Evolutionary conservation across 306 rosid genomes (phyloP).

Genomic region (Ormosia emarginata): DNA sequence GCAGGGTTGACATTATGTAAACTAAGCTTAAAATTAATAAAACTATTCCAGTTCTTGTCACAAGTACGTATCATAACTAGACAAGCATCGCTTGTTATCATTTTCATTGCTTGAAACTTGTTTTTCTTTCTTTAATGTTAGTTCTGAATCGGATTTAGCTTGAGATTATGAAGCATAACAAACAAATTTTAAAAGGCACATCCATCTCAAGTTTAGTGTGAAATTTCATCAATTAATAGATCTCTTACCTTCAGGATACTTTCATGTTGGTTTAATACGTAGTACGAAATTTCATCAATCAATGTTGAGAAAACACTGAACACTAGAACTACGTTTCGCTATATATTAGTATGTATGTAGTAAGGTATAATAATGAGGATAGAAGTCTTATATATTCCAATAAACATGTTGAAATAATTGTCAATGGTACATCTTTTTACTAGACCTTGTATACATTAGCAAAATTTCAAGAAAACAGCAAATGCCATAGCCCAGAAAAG

Average conservation of each 20-base stretch:
- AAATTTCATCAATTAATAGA: not conserved
- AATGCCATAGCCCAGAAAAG: not conserved
- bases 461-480: not conserved
- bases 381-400: not conserved
- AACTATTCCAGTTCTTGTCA: not conserved
- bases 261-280: not conserved
- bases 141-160: conserved; percentile 10
- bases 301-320: not conserved
- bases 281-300: not conserved
- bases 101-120: not conserved
- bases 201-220: conserved; percentile 13
- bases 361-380: not conserved
- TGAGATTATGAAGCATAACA: not conserved
- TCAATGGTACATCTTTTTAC: not conserved
- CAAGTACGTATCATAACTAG: not conserved
- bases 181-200: not conserved
- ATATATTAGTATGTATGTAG: not conserved
- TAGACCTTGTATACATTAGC: not conserved
- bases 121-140: not conserved
- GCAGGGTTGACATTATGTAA: no score
- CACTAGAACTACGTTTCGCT: not conserved
- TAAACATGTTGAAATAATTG: not conserved
- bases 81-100: not conserved
- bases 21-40: no score
- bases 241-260: not conserved